Base-by-base conservation (phyloP, 139 green algal genomes). In the Parachlorella kessleri region DNA sequence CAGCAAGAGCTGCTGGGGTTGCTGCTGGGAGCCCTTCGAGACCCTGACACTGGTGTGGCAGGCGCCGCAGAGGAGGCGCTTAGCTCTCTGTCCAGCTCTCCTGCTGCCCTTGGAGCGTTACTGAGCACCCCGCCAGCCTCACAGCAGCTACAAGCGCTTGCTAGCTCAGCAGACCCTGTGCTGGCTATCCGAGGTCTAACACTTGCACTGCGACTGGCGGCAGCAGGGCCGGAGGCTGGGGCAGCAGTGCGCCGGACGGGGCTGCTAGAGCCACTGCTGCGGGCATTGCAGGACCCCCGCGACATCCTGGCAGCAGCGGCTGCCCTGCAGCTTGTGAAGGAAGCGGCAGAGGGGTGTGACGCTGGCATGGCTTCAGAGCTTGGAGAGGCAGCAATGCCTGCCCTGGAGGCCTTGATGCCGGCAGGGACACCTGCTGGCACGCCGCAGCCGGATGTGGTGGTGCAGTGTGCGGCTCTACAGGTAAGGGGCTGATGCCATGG, bases 141-240 rank as follows among this genome's bases (percentile, higher is more conserved):
- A 54, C 36, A 48, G 48, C 69, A 64, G 68, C 55, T 40, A n/a
- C n/a, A n/a, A n/a, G n/a, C n/a, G 37, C 55, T 78, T 55, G 73
- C 73, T 28, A 30, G 3, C 73, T 70, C 28, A n/a, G 55, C 39
- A 21, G 74, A 80, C 74, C 74, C 74, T 3, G 21, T 80, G 64
- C 40, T 80, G 74, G 41, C 55, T 63, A 73, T 72, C 55, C 63
- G 74, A 32, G 66, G 39, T 5, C 74, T 80, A 37, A 80, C 74
- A 4, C 74, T 80, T 38, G 10, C 66, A 39, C 37, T 80, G 40
- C 55, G 55, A 7, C 64, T 80, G 74, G 74, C 74, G 21, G 65
- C 63, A 23, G 39, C 64, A 21, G 72, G 59, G 63, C 74, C 74
- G 3, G 40, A 39, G 2, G 74, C 74, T 4, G 74, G 37, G 7